A percentile compares a stretch with the other conserved stretches of the same genome.
Evolutionary conservation across 495 filamentous ascomycete species (phyloP).

Genomic region (Chaetomium fimeti): DNA sequence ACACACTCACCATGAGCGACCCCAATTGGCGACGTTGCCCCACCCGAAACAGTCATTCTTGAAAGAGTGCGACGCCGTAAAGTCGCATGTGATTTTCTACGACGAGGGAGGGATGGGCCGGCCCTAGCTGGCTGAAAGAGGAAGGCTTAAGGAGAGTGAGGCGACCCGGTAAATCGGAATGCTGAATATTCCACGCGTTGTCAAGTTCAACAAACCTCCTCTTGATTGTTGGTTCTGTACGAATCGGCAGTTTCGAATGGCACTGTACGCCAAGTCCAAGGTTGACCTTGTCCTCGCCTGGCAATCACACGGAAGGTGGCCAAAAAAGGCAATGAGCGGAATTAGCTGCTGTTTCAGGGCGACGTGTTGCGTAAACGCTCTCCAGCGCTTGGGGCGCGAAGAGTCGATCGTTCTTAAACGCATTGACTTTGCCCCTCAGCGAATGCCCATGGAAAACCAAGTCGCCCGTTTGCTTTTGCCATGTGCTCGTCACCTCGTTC

Average conservation of each 20-base stretch:
- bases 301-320: constrained; percentile 13
- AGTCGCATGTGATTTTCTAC: background rate
- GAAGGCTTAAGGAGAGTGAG: background rate
- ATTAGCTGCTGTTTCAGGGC: background rate
- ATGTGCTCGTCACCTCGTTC: background rate
- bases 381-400: background rate
- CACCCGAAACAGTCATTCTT: constrained; percentile 9
- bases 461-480: background rate
- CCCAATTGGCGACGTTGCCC: constrained; percentile 6
- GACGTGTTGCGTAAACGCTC: background rate
- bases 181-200: background rate
- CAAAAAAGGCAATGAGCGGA: constrained; percentile 16
- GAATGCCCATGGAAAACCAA: too few species aligned
- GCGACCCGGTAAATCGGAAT: background rate
- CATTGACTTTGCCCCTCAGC: too few species aligned
- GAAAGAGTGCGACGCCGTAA: constrained; percentile 3
- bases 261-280: background rate
- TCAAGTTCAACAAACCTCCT: background rate
- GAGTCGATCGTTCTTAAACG: too few species aligned
- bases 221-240: background rate
- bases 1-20: constrained; percentile 14
- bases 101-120: too few species aligned
- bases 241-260: background rate
- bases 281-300: constrained; percentile 12
- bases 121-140: background rate